A percentile compares a stretch with the other conserved stretches of the same genome.
These are phyloP conservation scores for Dalbergia cochinchinensis DNA, from an alignment of 306 rosid species.

Conservation along the genomic window DNA sequence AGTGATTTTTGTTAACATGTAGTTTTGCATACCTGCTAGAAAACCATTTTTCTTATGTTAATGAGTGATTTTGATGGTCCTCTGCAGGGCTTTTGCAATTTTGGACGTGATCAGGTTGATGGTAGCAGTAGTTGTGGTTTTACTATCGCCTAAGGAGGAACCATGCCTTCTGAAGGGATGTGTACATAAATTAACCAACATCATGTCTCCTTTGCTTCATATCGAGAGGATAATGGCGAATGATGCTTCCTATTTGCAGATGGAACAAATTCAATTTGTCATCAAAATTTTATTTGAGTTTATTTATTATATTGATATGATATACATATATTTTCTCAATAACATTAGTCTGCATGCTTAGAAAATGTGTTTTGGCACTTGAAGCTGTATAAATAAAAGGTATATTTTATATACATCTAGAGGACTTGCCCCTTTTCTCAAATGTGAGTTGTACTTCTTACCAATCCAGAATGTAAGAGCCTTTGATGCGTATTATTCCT, in stretches of 20 bases:
- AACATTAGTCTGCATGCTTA: conserved; percentile 41
- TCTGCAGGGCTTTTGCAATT: conserved; percentile 45
- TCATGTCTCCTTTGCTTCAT: conserved; percentile 50
- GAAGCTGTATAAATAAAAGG: conserved; percentile 57
- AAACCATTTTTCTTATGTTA: not conserved
- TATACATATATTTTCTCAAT: conserved; percentile 10
- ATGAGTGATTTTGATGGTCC: conserved; percentile 19
- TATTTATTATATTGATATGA: conserved; percentile 30
- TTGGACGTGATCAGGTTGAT: conserved; percentile 49
- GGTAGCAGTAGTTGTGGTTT: conserved; percentile 28
- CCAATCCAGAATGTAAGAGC: conserved; percentile 23
- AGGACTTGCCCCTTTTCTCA: conserved; percentile 5
- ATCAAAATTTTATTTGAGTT: conserved; percentile 26
- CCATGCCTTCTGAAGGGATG: conserved; percentile 58
- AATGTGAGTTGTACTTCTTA: conserved; percentile 11
- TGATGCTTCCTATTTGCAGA: conserved; percentile 53
- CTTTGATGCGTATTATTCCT: conserved; percentile 5
- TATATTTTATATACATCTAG: not conserved
- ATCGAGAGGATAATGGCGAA: conserved; percentile 48
- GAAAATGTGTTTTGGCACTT: conserved; percentile 47
- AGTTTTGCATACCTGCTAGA: not conserved
- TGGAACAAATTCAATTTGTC: conserved; percentile 49
- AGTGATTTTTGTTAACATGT: conserved; percentile 45
- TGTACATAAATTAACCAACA: conserved; percentile 53
- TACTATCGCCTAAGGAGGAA: conserved; percentile 51